Base-by-base conservation (phyloP, 495 filamentous ascomycete species). In the Margaritispora aquatica region DNA sequence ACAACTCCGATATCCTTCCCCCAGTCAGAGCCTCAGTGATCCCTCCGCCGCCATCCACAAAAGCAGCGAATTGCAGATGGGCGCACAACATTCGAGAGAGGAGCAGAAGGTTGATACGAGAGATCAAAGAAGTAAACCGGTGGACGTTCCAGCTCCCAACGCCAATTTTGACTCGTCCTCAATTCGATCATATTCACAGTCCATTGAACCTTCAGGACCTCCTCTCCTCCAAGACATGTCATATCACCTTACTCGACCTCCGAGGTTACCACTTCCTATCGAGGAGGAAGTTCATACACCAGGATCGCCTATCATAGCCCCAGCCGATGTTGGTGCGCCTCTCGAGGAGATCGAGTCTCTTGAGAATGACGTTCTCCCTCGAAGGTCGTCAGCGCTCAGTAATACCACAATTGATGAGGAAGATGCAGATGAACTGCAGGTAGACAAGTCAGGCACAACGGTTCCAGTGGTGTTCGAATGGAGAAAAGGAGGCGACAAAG, bases 251-350 rank as follows among this genome's bases (percentile, higher is more conserved):
- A 84, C 81, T 57, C 84, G 88, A 20, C 92, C 92, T 44, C 92
- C 92, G 38, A 87, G 92, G 47, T 77, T 97, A 64, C 92, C 92
- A 47, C 80, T 97, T 55, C 91, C 92, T 26, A 96, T 97, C 63
- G 92, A 90, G 65, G 87, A 96, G 76, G 90, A 94, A 65, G 78
- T 86, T 17, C 85, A 90, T 63, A 89, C 85, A 0, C 92, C 92
- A 5, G 90, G 90, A 7, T 96, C 92, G 54, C 92, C 92, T 19
- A 90, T 95, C 60, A 74, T 85, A 54, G 83, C 87, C 2, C 80
- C 90, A 0, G 76, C 81, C 24, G 86, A 87, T 70, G 73, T 75
- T 51, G 78, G 81, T 9, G 65, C 81, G 46, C 82, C 80, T 19
- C 73, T 73, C 0, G 57, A 84, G 13, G 82, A 83, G 48, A 60